Conservation (phyloP, 108 stramenopile species). For the Pelagomonas calceolata region DNA sequence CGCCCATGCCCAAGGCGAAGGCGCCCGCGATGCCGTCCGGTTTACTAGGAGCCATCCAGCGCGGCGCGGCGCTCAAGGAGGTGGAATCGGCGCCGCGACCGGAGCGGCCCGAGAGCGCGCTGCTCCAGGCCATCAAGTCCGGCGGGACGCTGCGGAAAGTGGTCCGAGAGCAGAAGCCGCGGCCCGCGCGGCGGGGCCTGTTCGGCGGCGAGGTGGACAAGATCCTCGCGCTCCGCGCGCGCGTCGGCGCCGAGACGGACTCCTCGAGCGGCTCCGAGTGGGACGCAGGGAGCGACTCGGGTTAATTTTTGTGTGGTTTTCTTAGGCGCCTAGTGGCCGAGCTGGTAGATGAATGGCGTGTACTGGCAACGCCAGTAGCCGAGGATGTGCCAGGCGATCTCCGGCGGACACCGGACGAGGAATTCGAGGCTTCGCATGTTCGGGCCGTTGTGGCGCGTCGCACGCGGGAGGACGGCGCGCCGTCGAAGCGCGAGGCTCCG, state of each 20-base stretch:
- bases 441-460: no score
- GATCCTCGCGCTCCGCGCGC: background rate
- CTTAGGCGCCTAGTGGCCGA: no score
- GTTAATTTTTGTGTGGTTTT: no score
- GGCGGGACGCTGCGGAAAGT: background rate
- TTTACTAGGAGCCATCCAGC: background rate
- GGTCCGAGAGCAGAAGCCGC: background rate
- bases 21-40: background rate
- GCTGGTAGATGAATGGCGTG: no score
- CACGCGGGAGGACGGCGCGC: no score
- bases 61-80: background rate
- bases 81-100: no score
- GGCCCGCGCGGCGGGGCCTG: background rate
- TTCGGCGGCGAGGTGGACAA: background rate
- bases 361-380: no score
- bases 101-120: background rate
- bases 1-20: background rate
- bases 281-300: no score
- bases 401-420: no score
- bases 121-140: background rate
- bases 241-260: background rate
- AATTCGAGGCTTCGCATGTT: no score
- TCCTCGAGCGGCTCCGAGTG: background rate
- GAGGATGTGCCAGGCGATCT: no score
- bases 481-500: no score